Percentiles rank a stretch among this genome's conserved stretches.
Conservation (phyloP, 345 rosid genomes). For the Citrus australasica region DNA sequence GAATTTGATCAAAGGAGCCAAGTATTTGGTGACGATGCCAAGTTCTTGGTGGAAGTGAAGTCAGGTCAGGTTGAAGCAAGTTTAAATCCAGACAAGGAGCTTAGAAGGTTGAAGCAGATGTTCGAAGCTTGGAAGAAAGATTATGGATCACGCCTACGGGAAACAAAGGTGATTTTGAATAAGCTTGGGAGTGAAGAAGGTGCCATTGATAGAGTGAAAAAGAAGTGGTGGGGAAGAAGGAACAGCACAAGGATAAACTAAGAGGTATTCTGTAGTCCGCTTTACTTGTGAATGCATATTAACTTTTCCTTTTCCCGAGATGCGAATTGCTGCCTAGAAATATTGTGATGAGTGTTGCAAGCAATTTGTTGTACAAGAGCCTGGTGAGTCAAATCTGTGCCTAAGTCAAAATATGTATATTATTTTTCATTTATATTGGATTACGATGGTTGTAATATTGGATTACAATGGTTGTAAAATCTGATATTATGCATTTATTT, state of each 20-base stretch:
- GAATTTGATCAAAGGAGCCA: conserved; percentile 96
- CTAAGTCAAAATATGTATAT: conserved; percentile 4
- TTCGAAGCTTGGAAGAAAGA: conserved; percentile 99
- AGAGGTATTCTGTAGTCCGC: conserved; percentile 15
- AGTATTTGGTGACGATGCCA: conserved; percentile 93
- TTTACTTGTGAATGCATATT: neutral
- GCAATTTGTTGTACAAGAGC: conserved; percentile 4
- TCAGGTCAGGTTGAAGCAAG: conserved; percentile 96
- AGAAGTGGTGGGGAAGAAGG: conserved; percentile 98
- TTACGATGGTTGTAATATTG: neutral
- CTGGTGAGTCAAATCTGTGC: neutral
- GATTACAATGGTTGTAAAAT: no score
- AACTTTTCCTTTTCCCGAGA: neutral
- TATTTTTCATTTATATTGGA: neutral
- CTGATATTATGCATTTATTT: neutral
- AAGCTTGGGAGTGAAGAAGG: conserved; percentile 88
- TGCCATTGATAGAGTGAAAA: conserved; percentile 61
- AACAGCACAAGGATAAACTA: conserved; percentile 64
- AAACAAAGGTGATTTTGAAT: conserved; percentile 77
- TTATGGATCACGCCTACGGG: conserved; percentile 72
- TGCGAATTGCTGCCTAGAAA: conserved; percentile 4
- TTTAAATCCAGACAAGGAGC: conserved; percentile 86
- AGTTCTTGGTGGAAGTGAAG: conserved; percentile 95
- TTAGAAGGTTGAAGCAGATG: conserved; percentile 86
- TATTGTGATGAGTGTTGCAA: conserved; percentile 8